These are phyloP conservation scores for Rhinocladiella mackenziei DNA, from an alignment of 2,329 filamentous ascomycete species.

Conservation along the genomic window DNA sequence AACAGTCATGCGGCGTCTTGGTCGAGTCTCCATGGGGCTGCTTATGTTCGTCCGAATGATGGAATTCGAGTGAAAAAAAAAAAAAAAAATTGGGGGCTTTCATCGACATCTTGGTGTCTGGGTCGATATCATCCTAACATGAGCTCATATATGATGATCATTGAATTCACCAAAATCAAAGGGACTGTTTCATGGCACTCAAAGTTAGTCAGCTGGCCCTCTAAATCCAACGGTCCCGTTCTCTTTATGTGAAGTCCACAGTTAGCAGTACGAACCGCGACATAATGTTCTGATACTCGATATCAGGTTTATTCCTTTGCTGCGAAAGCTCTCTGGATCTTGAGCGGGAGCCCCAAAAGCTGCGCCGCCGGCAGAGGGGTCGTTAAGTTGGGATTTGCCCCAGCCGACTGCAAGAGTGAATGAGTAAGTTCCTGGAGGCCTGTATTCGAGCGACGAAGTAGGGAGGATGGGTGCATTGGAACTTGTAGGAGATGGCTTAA, in stretches of 20 bases:
- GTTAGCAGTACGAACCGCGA: constrained; percentile 12
- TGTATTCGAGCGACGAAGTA: not conserved
- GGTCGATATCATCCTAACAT: constrained; percentile 59
- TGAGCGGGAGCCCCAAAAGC: constrained; percentile 66
- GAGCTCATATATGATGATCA: constrained; percentile 79
- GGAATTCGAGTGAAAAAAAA: too few species aligned
- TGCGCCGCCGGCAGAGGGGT: constrained; percentile 58
- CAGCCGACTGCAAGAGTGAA: constrained; percentile 64
- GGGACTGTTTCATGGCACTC: constrained; percentile 64
- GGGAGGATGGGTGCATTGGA: not conserved
- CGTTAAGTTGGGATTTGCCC: constrained; percentile 48
- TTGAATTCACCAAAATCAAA: constrained; percentile 73
- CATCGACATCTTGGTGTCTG: not conserved
- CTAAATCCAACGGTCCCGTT: not conserved
- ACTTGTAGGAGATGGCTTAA: not conserved
- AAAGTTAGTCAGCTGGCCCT: too few species aligned
- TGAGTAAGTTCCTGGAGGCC: constrained; percentile 11
- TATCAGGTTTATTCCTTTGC: constrained; percentile 83
- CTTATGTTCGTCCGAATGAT: too few species aligned
- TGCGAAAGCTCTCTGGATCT: constrained; percentile 75
- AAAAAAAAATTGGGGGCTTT: not conserved
- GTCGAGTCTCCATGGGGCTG: too few species aligned
- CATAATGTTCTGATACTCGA: constrained; percentile 51
- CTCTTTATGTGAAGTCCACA: not conserved
- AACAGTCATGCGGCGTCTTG: too few species aligned